Base-by-base conservation (phyloP, 1,139 yeast genomes). In the Neolecta irregularis region DNA sequence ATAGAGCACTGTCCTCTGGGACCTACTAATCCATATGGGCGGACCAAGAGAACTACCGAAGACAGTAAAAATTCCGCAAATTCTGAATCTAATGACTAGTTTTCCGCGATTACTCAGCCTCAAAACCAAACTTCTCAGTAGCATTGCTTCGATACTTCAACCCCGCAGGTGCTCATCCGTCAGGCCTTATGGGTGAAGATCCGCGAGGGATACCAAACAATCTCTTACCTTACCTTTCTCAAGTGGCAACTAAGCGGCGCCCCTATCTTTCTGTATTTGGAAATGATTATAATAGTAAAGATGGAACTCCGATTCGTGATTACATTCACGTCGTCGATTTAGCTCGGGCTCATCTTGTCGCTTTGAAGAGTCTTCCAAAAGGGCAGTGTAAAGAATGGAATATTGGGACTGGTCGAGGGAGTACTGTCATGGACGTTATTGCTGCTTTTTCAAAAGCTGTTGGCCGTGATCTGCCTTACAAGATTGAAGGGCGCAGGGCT, bases 101-200 rank as follows among this genome's bases (percentile, higher is more conserved):
- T 38, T 55, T 78, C 45, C 58, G 65, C 34, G 85, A 74, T 52
- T 60, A 73, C 32, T 61, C 69, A 45, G 45, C 57, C 4, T 62
- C 72, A 34, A 69, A 66, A 39, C 50, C 58, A 4, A 49, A 52
- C 6, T 72, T 79, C 75, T 62, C 65, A 40, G 65, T 72, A 25
- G 91, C 83, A 2, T 64, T 76, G 36, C 61, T 78, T 49, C 64
- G 91, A 41, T 78, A 77, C 55, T 77, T 76, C 59, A 77, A 77
- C 51, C 91, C 91, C 26, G 75, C 77, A 49, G 92, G 92, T 23
- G 88, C 91, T 9, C 91, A 78, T 51, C 80, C 85, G 3, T 72
- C 81, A 1, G 91, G 91, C 5, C 56, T 71, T 25, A 62, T 78
- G 46, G 91, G 91, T 29, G 91, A 78, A 51, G 85, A 77, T 52